Percentiles rank a stretch among this genome's conserved stretches.
Evolutionary conservation across 2,329 filamentous ascomycete species (phyloP).

Genomic region (Penicillium occitanis): DNA sequence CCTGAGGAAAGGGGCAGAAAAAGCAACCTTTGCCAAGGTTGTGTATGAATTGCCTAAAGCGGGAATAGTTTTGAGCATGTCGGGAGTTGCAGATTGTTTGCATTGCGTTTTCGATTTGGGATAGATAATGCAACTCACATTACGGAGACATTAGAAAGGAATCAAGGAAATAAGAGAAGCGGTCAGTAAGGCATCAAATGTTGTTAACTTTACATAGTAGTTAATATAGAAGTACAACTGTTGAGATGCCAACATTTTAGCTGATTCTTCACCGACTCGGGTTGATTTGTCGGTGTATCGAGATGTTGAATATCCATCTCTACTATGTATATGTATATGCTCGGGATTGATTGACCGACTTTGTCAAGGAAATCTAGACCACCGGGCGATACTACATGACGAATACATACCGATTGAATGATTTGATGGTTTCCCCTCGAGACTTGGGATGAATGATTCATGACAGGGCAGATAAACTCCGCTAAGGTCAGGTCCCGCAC

Average conservation of each 20-base stretch:
- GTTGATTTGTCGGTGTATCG: not conserved
- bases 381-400: not conserved
- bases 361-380: not conserved
- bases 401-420: slow-evolving; percentile 2
- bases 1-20: not conserved
- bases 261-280: slow-evolving; percentile 5
- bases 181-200: slow-evolving; percentile 2
- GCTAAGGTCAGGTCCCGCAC: slow-evolving; percentile 19
- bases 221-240: not conserved
- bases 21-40: not conserved
- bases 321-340: not conserved
- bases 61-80: not conserved
- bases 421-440: not conserved
- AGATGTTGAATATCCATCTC: not conserved
- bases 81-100: not conserved
- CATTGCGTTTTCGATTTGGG: not conserved
- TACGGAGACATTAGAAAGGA: not conserved
- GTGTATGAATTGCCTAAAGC: not conserved
- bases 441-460: not conserved
- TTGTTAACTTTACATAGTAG: not conserved
- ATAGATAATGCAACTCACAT: not conserved
- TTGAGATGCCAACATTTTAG: slow-evolving; percentile 7
- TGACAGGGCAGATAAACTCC: not conserved
- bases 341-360: slow-evolving; percentile 9
- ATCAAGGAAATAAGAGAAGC: slow-evolving; percentile 1